Base-by-base conservation (phyloP, 2,329 filamentous ascomycete genomes). In the Neofusicoccum kwambonambiense region DNA sequence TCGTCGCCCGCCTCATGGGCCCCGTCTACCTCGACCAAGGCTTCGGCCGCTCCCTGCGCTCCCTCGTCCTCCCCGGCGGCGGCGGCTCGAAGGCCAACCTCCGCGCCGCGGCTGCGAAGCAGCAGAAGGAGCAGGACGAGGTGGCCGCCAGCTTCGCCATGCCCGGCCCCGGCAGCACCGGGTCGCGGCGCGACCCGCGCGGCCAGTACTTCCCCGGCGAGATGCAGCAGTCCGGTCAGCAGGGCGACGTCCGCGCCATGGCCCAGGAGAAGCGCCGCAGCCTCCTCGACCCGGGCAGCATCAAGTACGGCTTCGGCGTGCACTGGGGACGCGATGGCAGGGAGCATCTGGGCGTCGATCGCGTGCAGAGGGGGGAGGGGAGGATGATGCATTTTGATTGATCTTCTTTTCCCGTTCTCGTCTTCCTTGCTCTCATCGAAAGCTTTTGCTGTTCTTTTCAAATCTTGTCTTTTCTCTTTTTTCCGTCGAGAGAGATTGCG, bases 1-100 rank as follows among this genome's bases (percentile, higher is more conserved):
- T 97, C 19, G 83, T 89, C 22, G 87, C 85, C 0, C 82, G 90
- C 47, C 79, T 97, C 2, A 88, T 91, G 58, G 81, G 86, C 49
- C 78, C 81, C 74, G 62, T 80, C 77, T 68, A 82, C 78, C 64
- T 83, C 82, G 76, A 85, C 81, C 35, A 60, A 49, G 69, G 73
- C 56, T 74, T 71, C 70, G 67, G 68, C 9, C 71, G 69, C 35
- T 70, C 69, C 2, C 68, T 76, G 5, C 70, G 70, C 4, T 69
- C 67, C 3, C 71, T 78, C 31, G 68, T 76, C 7, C 71, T 72
- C 39, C 56, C 8, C 74, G 72, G 2, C 70, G 69, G 1, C 68
- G 70, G 45, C 68, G 71, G 57, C 19, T 60, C 52, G 34, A 58
- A 57, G 31, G 41, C 47, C 27, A 54, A 37, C n/a, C 51, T 61